phyloP scores from a whole-genome alignment of 129 eudicot species.

The Escallonia herrerae region DNA sequence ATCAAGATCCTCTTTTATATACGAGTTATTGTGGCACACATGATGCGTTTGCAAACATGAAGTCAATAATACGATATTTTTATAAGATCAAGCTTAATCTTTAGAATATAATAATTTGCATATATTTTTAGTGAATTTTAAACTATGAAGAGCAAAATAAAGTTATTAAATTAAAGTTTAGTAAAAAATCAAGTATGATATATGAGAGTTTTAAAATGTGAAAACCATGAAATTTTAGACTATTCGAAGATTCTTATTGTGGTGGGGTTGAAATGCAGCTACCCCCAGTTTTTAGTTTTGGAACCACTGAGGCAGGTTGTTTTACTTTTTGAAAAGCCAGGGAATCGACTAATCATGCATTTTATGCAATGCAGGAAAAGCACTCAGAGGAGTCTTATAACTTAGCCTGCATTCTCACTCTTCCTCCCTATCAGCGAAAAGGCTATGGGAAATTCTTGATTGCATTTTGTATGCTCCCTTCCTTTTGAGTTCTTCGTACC shows the following conservation, averaged over 20 bases:
- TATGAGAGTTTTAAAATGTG: neutral
- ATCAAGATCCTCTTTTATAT: too few relatives aligned
- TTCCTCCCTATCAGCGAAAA: conserved; percentile 97
- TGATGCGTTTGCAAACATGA: too few relatives aligned
- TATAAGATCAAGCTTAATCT: too few relatives aligned
- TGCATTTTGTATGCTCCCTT: conserved; percentile 43
- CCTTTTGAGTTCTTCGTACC: too few relatives aligned
- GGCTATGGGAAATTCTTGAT: conserved; percentile 96
- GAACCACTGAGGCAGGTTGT: neutral
- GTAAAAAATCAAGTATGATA: too few relatives aligned
- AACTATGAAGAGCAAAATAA: neutral
- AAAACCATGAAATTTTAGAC: conserved; percentile 11
- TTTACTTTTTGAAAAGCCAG: neutral
- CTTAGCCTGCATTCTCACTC: conserved; percentile 90
- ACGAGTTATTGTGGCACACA: too few relatives aligned
- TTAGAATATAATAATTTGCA: too few relatives aligned
- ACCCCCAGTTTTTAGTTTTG: neutral
- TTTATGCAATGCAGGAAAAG: conserved; percentile 55
- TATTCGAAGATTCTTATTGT: neutral
- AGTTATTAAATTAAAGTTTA: too few relatives aligned
- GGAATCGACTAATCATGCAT: neutral
- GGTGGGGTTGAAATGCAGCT: too few relatives aligned
- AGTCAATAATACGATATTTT: too few relatives aligned
- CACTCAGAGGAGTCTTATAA: conserved; percentile 97
- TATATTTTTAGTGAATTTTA: neutral